phyloP scores from a whole-genome alignment of 805 yeast species.

The Suhomyces sp. region DNA sequence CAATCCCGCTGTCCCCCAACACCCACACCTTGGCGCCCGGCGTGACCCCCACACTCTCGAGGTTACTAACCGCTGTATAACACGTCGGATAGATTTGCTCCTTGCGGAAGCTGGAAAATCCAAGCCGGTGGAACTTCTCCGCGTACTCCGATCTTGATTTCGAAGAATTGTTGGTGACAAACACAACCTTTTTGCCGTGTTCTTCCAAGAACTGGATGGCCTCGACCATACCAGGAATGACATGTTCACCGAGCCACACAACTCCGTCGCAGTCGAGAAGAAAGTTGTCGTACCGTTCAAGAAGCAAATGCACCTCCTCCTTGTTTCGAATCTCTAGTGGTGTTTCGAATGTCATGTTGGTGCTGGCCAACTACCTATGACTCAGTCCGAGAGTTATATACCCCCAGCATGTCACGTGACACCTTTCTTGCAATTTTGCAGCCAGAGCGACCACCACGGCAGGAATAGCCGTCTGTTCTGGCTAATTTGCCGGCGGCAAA shows the following conservation, averaged over 20 bases:
- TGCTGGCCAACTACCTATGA: neutral
- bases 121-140: slow-evolving; percentile 29
- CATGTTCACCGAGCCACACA: slow-evolving; percentile 35
- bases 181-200: slow-evolving; percentile 26
- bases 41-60: slow-evolving; percentile 17
- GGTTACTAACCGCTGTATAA: slow-evolving; percentile 32
- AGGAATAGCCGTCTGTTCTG: neutral
- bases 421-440: neutral
- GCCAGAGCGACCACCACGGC: neutral
- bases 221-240: slow-evolving; percentile 33
- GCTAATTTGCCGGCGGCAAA: no score
- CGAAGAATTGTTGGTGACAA: slow-evolving; percentile 40
- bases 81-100: slow-evolving; percentile 36
- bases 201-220: slow-evolving; percentile 21
- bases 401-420: neutral
- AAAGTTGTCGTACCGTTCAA: slow-evolving; percentile 35
- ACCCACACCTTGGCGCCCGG: slow-evolving; percentile 38
- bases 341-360: slow-evolving; percentile 5
- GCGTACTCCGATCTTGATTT: slow-evolving; percentile 33
- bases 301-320: slow-evolving; percentile 17
- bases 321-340: slow-evolving; percentile 6
- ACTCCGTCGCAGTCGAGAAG: slow-evolving; percentile 45
- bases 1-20: slow-evolving; percentile 39
- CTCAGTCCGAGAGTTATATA: neutral
- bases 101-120: slow-evolving; percentile 26